Evolutionary conservation across 1,139 yeast species (phyloP).

Genomic region (Magnusiomyces ingens): DNA sequence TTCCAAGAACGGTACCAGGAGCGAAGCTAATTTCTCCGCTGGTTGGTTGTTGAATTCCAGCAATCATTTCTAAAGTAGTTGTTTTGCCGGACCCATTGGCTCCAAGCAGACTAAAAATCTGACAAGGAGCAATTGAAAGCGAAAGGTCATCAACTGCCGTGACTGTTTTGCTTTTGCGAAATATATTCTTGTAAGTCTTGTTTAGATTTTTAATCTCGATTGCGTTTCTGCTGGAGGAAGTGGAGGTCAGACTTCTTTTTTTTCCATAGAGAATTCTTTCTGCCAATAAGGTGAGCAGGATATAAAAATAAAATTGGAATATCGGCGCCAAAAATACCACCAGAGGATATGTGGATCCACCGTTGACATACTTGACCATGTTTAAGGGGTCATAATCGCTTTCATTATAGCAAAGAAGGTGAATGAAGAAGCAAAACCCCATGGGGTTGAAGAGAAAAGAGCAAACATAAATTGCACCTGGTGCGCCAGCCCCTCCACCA

Average conservation of each 20-base stretch:
- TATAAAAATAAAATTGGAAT: slow-evolving; percentile 27
- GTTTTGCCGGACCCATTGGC: slow-evolving; percentile 39
- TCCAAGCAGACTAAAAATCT: slow-evolving; percentile 33
- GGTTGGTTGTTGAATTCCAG: slow-evolving; percentile 31
- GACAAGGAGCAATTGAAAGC: slow-evolving; percentile 27
- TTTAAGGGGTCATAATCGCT: slow-evolving; percentile 20
- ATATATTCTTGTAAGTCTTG: slow-evolving; percentile 23
- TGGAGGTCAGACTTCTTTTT: slow-evolving; percentile 11
- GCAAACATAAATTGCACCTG: slow-evolving; percentile 28
- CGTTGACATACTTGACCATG: slow-evolving; percentile 27
- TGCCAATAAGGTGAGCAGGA: slow-evolving; percentile 22
- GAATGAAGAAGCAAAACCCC: slow-evolving; percentile 31
- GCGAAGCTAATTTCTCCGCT: slow-evolving; percentile 27
- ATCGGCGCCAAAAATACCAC: slow-evolving; percentile 30
- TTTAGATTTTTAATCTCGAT: slow-evolving; percentile 21
- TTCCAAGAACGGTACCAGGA: slow-evolving; percentile 29
- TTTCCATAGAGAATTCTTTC: slow-evolving; percentile 28
- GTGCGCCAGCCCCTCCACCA: slow-evolving; percentile 23
- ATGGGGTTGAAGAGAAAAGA: slow-evolving; percentile 34
- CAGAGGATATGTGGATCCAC: slow-evolving; percentile 25
- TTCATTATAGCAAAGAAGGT: slow-evolving; percentile 29
- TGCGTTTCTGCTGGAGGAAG: slow-evolving; percentile 18
- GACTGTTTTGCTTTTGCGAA: slow-evolving; percentile 16
- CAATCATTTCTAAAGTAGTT: slow-evolving; percentile 34
- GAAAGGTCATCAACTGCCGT: slow-evolving; percentile 31